Conservation (phyloP, 2,329 filamentous ascomycete genomes). For the Mariannaea elegans region DNA sequence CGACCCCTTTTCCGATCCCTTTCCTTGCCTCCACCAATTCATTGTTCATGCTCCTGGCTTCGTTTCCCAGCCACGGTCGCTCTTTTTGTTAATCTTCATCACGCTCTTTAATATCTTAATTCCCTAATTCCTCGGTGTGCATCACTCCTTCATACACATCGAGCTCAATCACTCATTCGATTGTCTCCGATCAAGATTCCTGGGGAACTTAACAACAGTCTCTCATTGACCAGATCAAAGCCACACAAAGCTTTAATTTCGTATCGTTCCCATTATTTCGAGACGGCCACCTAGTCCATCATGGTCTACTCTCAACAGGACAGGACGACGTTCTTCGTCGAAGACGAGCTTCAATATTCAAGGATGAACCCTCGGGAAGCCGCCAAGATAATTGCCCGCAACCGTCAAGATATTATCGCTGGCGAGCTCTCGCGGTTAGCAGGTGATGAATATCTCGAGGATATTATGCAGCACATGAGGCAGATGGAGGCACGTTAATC, state of each 20-base stretch:
- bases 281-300: conserved; percentile 41
- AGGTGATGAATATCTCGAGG: conserved; percentile 91
- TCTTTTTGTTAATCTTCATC: conserved; percentile 62
- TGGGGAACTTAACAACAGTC: conserved; percentile 58
- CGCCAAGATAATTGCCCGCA: conserved; percentile 78
- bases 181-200: conserved; percentile 57
- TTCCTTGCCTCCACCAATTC: conserved; percentile 45
- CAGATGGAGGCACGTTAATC: conserved; percentile 79
- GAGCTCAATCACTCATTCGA: conserved; percentile 50
- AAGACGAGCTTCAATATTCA: conserved; percentile 58
- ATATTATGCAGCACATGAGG: conserved; percentile 93
- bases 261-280: conserved; percentile 24
- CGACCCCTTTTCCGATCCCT: conserved; percentile 56
- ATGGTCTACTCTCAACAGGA: conserved; percentile 58
- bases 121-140: conserved; percentile 56
- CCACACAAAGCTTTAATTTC: conserved; percentile 34
- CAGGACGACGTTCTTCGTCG: conserved; percentile 65
- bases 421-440: conserved; percentile 88
- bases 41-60: conserved; percentile 55
- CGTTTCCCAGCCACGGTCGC: conserved; percentile 62
- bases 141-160: conserved; percentile 38
- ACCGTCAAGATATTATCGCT: conserved; percentile 87
- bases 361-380: conserved; percentile 78
- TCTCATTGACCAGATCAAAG: conserved; percentile 50
- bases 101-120: conserved; percentile 70